Evolutionary conservation across 371 early-diverging fungal genomes (phyloP).

Genomic region (Parasitella parasitica): DNA sequence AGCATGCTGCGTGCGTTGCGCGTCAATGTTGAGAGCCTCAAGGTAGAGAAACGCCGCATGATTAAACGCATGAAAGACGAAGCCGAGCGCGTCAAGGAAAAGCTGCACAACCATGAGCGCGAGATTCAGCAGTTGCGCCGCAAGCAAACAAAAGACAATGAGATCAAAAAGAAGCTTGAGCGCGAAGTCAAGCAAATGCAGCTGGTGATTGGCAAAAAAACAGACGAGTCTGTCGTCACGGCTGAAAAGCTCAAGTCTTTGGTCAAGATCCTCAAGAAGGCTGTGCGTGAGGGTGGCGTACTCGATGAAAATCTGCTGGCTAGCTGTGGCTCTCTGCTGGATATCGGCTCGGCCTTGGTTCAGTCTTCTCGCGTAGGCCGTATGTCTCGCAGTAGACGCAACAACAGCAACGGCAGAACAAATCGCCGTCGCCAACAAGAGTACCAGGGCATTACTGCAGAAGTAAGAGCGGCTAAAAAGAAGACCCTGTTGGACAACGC

Average conservation of each 20-base stretch:
- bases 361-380: constrained; percentile 14
- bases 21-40: constrained; percentile 59
- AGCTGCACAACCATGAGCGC: constrained; percentile 61
- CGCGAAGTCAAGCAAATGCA: constrained; percentile 63
- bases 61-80: constrained; percentile 78
- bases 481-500: constrained; percentile 63
- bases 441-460: constrained; percentile 11
- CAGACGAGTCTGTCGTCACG: constrained; percentile 54
- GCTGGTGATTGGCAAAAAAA: constrained; percentile 47
- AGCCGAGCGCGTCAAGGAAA: constrained; percentile 64
- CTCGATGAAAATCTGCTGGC: constrained; percentile 31
- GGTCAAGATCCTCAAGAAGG: constrained; percentile 42
- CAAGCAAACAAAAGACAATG: constrained; percentile 63
- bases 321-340: constrained; percentile 24
- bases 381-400: constrained; percentile 12
- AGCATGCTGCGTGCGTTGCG: constrained; percentile 51
- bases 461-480: constrained; percentile 40
- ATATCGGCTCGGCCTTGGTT: constrained; percentile 24
- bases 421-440: background rate
- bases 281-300: constrained; percentile 42
- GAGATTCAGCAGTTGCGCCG: constrained; percentile 72
- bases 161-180: constrained; percentile 68
- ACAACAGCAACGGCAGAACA: constrained; percentile 5
- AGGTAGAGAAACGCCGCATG: constrained; percentile 77
- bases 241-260: constrained; percentile 55